Percentiles rank a stretch among this genome's conserved stretches.
Conservation (phyloP, 1,284 basidiomycete genomes). For the Cerrena zonata region DNA sequence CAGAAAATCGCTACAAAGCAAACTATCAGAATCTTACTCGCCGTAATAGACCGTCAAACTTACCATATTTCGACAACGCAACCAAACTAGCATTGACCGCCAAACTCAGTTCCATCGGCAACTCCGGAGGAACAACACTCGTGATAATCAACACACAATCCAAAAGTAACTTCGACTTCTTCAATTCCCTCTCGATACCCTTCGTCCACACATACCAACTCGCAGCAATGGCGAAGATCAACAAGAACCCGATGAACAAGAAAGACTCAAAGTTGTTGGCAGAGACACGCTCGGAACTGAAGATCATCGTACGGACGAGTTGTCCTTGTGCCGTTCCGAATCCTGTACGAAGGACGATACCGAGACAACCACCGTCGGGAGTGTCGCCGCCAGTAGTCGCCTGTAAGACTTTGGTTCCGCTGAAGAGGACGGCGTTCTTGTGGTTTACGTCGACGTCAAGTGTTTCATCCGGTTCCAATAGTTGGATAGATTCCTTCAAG, state of each 20-base stretch:
- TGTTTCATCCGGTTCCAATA: constrained; percentile 69
- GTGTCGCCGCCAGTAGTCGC: constrained; percentile 63
- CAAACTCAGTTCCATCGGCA: constrained; percentile 92
- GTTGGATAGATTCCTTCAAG: constrained; percentile 85
- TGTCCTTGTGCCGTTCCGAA: constrained; percentile 95
- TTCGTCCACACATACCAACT: constrained; percentile 95
- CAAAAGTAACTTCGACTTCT: constrained; percentile 87
- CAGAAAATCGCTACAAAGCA: constrained; percentile 80
- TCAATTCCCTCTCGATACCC: constrained; percentile 84
- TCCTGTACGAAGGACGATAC: constrained; percentile 88
- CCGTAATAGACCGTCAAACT: constrained; percentile 14
- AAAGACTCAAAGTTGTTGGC: constrained; percentile 92
- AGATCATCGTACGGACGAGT: constrained; percentile 94
- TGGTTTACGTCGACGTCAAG: constrained; percentile 82
- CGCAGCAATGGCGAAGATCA: constrained; percentile 93
- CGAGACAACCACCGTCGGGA: constrained; percentile 85
- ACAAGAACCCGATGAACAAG: constrained; percentile 91
- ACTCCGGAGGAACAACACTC: constrained; percentile 89
- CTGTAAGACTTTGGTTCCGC: constrained; percentile 91
- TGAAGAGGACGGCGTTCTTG: constrained; percentile 85
- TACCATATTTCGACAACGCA: constrained; percentile 86
- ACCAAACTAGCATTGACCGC: constrained; percentile 93
- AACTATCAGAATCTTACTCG: not conserved
- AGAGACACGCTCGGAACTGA: constrained; percentile 89
- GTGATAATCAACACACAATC: constrained; percentile 94